phyloP scores from a whole-genome alignment of 495 filamentous ascomycete genomes.

The Geoglossum glabrum region DNA sequence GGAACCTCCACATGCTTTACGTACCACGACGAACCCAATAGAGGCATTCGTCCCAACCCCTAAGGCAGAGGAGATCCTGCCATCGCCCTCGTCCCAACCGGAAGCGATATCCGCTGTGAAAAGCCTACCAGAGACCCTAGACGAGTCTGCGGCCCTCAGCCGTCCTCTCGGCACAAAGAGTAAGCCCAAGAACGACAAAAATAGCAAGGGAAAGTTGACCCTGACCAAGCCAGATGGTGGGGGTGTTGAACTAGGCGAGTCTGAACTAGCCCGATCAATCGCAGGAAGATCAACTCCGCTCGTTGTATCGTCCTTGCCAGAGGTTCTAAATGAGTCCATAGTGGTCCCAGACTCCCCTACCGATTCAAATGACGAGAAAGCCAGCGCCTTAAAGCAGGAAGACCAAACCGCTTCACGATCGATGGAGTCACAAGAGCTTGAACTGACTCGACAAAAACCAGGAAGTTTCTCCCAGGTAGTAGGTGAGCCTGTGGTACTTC shows the following conservation, averaged over 20 bases:
- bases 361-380: too few species aligned
- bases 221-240: neutral
- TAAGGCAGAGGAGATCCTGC: neutral
- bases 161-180: neutral
- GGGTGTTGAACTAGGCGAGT: neutral
- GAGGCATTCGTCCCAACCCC: neutral
- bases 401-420: too few species aligned
- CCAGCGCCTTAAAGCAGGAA: too few species aligned
- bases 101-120: neutral
- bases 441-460: too few species aligned
- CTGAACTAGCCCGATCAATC: neutral
- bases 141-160: neutral
- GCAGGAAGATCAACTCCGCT: too few species aligned
- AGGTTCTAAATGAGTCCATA: too few species aligned
- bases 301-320: too few species aligned
- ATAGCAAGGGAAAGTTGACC: neutral
- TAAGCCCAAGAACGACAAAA: neutral
- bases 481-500: too few species aligned
- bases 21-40: neutral
- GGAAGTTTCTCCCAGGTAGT: too few species aligned
- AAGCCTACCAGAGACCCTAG: neutral
- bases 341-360: too few species aligned
- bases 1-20: neutral
- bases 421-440: too few species aligned
- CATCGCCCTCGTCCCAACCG: neutral